phyloP scores from a whole-genome alignment of 2,329 filamentous ascomycete genomes.

The Alternaria dauci region DNA sequence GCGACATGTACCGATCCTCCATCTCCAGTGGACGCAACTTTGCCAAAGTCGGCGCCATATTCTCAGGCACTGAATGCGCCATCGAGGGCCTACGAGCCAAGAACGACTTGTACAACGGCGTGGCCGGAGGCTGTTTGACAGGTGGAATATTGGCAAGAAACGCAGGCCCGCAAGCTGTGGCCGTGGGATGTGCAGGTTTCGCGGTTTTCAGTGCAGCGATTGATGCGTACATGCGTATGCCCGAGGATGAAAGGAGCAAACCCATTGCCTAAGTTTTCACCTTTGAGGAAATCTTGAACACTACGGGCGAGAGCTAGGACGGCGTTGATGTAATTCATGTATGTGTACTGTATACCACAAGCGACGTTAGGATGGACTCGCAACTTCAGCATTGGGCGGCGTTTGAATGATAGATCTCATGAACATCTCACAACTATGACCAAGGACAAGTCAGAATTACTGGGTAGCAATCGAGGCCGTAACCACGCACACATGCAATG shows the following conservation, averaged over 20 bases:
- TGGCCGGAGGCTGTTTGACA: conserved; percentile 87
- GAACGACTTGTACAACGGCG: conserved; percentile 90
- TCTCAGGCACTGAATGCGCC: conserved; percentile 91
- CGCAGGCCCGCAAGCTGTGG: conserved; percentile 88
- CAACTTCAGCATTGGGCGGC: conserved; percentile 35
- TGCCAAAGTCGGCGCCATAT: conserved; percentile 89
- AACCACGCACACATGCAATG: background rate
- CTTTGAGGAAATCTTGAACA: background rate
- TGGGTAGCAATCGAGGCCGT: background rate
- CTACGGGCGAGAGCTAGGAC: background rate
- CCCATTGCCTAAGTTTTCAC: conserved; percentile 44
- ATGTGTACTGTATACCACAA: conserved; percentile 27
- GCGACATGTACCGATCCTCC: conserved; percentile 90
- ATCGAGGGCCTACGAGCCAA: conserved; percentile 92
- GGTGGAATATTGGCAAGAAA: conserved; percentile 87
- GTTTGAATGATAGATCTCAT: conserved; percentile 14
- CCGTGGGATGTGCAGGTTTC: conserved; percentile 89
- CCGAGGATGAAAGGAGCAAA: conserved; percentile 52
- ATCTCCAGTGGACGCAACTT: conserved; percentile 90
- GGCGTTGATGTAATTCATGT: conserved; percentile 10
- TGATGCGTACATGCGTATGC: conserved; percentile 79
- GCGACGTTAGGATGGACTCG: conserved; percentile 9
- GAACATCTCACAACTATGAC: background rate
- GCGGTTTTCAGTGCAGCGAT: conserved; percentile 92
- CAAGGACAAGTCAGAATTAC: background rate